A percentile compares a stretch with the other conserved stretches of the same genome.
These are phyloP conservation scores for Pseudocohnilembus persalinus DNA, from an alignment of 169 alveolate genomes.

Conservation along the genomic window DNA sequence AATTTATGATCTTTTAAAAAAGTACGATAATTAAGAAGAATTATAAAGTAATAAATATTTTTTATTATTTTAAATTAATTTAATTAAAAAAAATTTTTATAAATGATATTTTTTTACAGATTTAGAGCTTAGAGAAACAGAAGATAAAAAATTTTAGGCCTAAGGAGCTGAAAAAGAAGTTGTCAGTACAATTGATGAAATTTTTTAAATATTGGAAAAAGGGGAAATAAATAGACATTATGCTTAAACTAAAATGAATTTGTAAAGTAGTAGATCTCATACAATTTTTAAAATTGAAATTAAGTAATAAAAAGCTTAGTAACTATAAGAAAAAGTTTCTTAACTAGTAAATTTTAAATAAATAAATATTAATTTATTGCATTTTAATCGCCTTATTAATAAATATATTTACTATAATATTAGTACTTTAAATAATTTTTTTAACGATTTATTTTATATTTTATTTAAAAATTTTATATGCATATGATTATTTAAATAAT, in stretches of 20 bases:
- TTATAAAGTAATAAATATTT: too few relatives aligned
- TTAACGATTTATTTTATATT: neutral
- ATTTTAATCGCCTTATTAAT: too few relatives aligned
- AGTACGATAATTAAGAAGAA: neutral
- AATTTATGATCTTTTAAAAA: neutral
- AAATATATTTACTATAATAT: too few relatives aligned
- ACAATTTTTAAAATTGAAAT: neutral
- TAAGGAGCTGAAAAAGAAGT: neutral
- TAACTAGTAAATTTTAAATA: too few relatives aligned
- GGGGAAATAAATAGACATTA: neutral
- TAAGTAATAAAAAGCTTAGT: too few relatives aligned
- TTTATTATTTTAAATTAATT: too few relatives aligned
- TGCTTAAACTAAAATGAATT: neutral
- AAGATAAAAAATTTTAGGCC: neutral
- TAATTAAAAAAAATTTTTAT: too few relatives aligned
- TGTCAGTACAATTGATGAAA: neutral
- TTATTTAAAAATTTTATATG: too few relatives aligned
- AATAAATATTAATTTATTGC: too few relatives aligned
- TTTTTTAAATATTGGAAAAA: too few relatives aligned
- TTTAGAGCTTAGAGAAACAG: neutral
- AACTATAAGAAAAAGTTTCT: too few relatives aligned
- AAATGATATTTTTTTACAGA: too few relatives aligned
- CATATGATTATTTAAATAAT: neutral
- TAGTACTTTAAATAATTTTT: neutral
- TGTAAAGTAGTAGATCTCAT: neutral